Evolutionary conservation across 805 yeast species (phyloP).

Genomic region (Candida tibetensis): DNA sequence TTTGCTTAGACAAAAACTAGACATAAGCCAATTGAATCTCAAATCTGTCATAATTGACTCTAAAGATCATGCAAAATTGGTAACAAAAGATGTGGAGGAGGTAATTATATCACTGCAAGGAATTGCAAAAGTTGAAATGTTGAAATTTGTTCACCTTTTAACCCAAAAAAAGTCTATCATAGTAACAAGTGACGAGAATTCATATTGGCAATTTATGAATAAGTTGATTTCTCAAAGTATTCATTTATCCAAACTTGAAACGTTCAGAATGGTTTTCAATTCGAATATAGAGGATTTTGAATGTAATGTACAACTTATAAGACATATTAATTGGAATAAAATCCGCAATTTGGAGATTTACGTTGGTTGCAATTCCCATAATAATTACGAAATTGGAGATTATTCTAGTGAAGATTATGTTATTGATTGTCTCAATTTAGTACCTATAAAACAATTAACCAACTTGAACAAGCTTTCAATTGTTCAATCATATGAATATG

Average conservation of each 20-base stretch:
- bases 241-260: constrained; percentile 11
- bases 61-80: neutral
- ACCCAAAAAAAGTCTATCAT: constrained; percentile 13
- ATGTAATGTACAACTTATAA: constrained; percentile 10
- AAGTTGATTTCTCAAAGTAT: constrained; percentile 1
- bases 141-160: neutral
- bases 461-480: constrained; percentile 36
- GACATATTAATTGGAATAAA: constrained; percentile 17
- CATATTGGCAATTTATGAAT: constrained; percentile 17
- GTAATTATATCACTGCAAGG: constrained; percentile 4
- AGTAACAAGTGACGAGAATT: constrained; percentile 11
- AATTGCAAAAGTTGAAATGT: neutral
- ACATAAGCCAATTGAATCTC: constrained; percentile 5
- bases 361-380: constrained; percentile 34
- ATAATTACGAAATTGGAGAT: constrained; percentile 33
- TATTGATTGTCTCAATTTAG: constrained; percentile 37
- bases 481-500: constrained; percentile 29
- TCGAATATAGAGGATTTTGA: constrained; percentile 8
- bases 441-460: constrained; percentile 27
- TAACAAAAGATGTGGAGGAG: constrained; percentile 8
- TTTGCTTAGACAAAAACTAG: constrained; percentile 12
- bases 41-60: constrained; percentile 14
- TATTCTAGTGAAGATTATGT: constrained; percentile 44
- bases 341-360: constrained; percentile 46
- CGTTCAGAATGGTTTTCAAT: constrained; percentile 26